A percentile compares a stretch with the other conserved stretches of the same genome.
Conservation (phyloP, 257 asterid species). For the Linaria vulgaris region DNA sequence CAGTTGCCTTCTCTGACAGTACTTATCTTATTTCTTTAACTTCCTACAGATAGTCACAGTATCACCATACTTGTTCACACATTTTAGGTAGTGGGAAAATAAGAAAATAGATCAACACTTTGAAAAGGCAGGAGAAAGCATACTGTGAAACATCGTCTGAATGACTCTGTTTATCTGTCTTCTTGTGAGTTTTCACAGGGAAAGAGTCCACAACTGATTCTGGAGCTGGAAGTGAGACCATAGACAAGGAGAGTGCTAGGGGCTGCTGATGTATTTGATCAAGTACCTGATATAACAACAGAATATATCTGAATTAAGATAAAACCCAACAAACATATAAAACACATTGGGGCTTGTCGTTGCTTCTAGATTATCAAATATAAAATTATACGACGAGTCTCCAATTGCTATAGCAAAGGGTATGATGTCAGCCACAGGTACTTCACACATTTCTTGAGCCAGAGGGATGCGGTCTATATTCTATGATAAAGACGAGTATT, state of each 20-base stretch:
- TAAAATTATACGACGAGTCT: no score
- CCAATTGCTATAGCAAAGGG: no score
- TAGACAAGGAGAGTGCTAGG: conserved; percentile 64
- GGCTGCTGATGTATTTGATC: conserved; percentile 96
- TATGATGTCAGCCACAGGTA: neutral
- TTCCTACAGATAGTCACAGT: conserved; percentile 3
- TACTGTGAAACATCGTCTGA: conserved; percentile 62
- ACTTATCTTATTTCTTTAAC: neutral
- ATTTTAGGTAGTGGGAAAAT: neutral
- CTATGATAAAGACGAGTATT: no score
- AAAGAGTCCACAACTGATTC: conserved; percentile 86
- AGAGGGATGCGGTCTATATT: no score
- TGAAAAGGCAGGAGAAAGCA: conserved; percentile 37
- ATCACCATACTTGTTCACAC: conserved; percentile 2
- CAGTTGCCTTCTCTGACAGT: neutral
- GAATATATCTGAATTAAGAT: no score
- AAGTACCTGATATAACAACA: conserved; percentile 52
- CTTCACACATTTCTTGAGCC: no score
- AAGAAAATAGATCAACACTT: neutral
- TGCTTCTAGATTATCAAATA: no score
- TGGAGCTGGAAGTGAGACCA: conserved; percentile 82
- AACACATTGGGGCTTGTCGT: no score
- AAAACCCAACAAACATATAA: no score
- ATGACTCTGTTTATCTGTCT: conserved; percentile 40
- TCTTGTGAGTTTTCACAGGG: conserved; percentile 63